Evolutionary conservation across 176 grass and related monocot species (phyloP).

Genomic region (Cymbopogon citratus): DNA sequence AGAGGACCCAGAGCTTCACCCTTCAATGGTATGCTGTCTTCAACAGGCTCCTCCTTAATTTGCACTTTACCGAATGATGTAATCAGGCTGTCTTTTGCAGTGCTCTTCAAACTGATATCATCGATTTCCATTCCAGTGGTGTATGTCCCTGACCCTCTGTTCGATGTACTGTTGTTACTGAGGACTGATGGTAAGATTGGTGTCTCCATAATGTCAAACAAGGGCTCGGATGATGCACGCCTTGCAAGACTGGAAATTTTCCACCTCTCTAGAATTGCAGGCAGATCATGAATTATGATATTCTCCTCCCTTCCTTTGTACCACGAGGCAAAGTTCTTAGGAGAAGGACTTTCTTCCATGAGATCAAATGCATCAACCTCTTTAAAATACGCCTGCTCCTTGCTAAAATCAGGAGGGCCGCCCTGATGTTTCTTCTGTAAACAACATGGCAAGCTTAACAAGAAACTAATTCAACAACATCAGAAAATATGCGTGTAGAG

Average conservation of each 20-base stretch:
- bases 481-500: not conserved
- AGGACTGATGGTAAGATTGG: constrained; percentile 38
- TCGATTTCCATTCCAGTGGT: constrained; percentile 15
- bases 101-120: constrained; percentile 26
- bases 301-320: constrained; percentile 36
- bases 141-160: constrained; percentile 9
- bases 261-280: constrained; percentile 76
- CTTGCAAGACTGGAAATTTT: constrained; percentile 63
- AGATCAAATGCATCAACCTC: constrained; percentile 81
- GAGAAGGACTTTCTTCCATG: constrained; percentile 81
- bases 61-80: constrained; percentile 50
- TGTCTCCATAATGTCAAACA: constrained; percentile 66
- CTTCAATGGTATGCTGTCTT: constrained; percentile 23
- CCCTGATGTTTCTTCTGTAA: constrained; percentile 58
- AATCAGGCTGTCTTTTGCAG: constrained; percentile 17
- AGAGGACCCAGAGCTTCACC: constrained; percentile 56
- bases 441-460: constrained; percentile 18
- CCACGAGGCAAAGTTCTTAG: constrained; percentile 68
- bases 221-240: constrained; percentile 17
- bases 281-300: constrained; percentile 46
- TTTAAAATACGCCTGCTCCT: constrained; percentile 82
- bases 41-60: constrained; percentile 44
- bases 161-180: constrained; percentile 23
- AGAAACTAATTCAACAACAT: constrained; percentile 7
- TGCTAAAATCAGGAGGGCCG: constrained; percentile 48